Evolutionary conservation across 164 flowering plant genomes (phyloP), one percentile per base, ranked within the genome.

Genomic region (Amborella trichopoda): DNA sequence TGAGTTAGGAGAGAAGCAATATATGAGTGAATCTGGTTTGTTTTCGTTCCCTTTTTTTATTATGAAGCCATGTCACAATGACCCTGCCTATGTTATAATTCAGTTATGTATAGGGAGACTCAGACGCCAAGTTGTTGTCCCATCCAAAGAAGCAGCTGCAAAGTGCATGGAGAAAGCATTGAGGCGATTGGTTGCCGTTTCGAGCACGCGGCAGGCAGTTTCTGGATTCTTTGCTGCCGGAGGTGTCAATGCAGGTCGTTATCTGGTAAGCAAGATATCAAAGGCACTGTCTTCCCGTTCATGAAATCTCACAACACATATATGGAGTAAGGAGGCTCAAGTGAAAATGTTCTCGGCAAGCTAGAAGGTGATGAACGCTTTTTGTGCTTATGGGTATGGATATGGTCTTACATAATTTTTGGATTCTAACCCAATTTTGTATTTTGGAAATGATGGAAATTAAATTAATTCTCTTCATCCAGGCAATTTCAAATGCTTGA

Each of bases 151-250:
- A 62, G 83, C 80, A 55, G 75, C 77, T 44, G 78, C 81, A 19
- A 61, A 63, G 32, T 74, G 77, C 60, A 63, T 87, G 79, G 71
- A 53, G 58, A 78, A 65, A 60, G 67, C 68, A 23, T 30, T 91
- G 54, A 69, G 80, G 42, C 77, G 76, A 42, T 69, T 28, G 16
- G 96, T 91, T 14, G 72, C 77, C 90, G 70, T 69, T 48, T 91
- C 98, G 21, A 91, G 98, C 60, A 68, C 75, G 30, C 69, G 96
- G 66, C 98, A 87, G 56, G 95, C 96, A 2, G 67, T 87, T 26
- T 78, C 96, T 46, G 96, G 98, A 49, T 46, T 91, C 16, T 26
- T 91, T 32, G 67, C 83, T 8, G 74, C 49, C 37, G 99, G 99
- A 19, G 81, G 75, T 33, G 52, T 74, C 41, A 74, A 75, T 53